Percentiles rank a stretch among this genome's conserved stretches.
phyloP scores from a whole-genome alignment of 1,139 yeast species.

The Debaryomyces sp. region DNA sequence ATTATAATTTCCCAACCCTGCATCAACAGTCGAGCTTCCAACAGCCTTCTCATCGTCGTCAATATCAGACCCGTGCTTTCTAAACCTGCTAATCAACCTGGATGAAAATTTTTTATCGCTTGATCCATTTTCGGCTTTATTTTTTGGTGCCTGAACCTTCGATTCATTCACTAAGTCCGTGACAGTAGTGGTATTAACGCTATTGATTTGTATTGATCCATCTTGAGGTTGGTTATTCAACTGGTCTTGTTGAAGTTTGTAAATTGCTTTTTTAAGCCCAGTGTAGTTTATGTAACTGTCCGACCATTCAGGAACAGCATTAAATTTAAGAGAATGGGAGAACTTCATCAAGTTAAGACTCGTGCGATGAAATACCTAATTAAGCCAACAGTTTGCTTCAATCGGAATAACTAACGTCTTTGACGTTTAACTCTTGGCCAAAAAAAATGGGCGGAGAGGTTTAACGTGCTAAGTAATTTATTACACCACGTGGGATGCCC shows the following conservation, averaged over 20 bases:
- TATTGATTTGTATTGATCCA: slow-evolving; percentile 25
- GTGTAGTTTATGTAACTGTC: slow-evolving; percentile 68
- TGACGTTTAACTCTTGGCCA: background rate
- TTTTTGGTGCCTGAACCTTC: slow-evolving; percentile 5
- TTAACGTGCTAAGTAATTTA: background rate
- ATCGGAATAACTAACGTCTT: background rate
- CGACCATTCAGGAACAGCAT: slow-evolving; percentile 83
- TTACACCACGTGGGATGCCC: slow-evolving; percentile 7
- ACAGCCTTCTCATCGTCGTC: slow-evolving; percentile 9
- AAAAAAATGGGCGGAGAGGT: background rate
- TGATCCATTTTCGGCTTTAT: slow-evolving; percentile 9
- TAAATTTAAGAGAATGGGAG: slow-evolving; percentile 72
- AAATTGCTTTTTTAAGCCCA: slow-evolving; percentile 61
- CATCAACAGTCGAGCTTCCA: slow-evolving; percentile 4
- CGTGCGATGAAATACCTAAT: slow-evolving; percentile 14
- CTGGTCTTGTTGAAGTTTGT: slow-evolving; percentile 46
- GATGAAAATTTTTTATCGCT: slow-evolving; percentile 14
- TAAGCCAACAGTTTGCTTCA: background rate
- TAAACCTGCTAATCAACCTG: slow-evolving; percentile 18
- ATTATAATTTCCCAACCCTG: slow-evolving; percentile 1
- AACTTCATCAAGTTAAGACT: slow-evolving; percentile 58
- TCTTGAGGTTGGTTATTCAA: slow-evolving; percentile 28
- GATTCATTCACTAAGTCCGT: slow-evolving; percentile 28
- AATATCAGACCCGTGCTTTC: slow-evolving; percentile 7
- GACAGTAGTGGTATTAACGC: slow-evolving; percentile 25